phyloP scores from a whole-genome alignment of 169 alveolate genomes.

The Eimeria praecox region DNA sequence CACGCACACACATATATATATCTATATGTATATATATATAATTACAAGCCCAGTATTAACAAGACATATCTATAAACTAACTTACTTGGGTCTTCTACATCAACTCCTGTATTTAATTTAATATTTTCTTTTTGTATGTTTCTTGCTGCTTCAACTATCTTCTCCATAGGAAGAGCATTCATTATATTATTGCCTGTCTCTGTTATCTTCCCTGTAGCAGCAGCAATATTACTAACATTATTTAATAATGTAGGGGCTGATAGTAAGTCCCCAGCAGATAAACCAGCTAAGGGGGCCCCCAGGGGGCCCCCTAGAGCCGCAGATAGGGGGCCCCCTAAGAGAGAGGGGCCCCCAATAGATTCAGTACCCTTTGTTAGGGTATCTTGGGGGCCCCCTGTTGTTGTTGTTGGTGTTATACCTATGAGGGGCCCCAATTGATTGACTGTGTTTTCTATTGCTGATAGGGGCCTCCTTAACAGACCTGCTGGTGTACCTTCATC shows the following conservation, averaged over 20 bases:
- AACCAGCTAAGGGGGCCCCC: slow-evolving; percentile 34
- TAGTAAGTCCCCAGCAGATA: neutral
- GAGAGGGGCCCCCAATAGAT: neutral
- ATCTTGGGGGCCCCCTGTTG: neutral
- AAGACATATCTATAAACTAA: neutral
- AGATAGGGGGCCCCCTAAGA: neutral
- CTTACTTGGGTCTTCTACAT: slow-evolving; percentile 18
- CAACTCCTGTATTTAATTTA: neutral
- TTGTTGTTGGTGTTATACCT: neutral
- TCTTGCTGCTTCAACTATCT: slow-evolving; percentile 25
- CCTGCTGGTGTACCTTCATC: neutral
- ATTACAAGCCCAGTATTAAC: too few species aligned
- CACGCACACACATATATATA: too few species aligned
- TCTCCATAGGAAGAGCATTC: slow-evolving; percentile 39
- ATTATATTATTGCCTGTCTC: slow-evolving; percentile 15
- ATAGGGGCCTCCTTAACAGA: slow-evolving; percentile 1
- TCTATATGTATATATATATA: too few species aligned
- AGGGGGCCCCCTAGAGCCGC: neutral
- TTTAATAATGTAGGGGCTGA: neutral
- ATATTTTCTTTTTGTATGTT: neutral
- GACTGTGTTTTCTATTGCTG: neutral
- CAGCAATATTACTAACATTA: neutral
- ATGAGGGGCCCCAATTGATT: slow-evolving; percentile 36
- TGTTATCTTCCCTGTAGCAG: slow-evolving; percentile 33
- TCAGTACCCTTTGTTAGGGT: neutral